phyloP scores from a whole-genome alignment of 805 yeast species.

The Saturnispora halmiae region DNA sequence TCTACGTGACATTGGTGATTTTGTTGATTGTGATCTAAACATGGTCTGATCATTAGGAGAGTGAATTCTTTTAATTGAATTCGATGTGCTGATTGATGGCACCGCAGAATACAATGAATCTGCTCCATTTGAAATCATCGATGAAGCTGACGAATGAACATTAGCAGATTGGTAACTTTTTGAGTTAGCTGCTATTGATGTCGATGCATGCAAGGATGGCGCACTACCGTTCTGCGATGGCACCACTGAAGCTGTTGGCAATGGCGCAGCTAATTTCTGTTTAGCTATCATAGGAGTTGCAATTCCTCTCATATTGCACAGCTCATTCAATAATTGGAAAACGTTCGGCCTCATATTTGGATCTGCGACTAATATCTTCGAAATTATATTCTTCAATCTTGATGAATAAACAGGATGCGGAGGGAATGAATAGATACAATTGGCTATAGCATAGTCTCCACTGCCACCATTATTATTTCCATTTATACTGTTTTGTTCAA shows the following conservation, averaged over 20 bases:
- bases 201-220: background rate
- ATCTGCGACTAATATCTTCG: constrained; percentile 51
- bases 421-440: constrained; percentile 46
- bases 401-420: constrained; percentile 50
- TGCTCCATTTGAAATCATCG: constrained; percentile 3
- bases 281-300: constrained; percentile 27
- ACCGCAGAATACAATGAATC: constrained; percentile 5
- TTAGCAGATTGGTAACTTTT: constrained; percentile 1
- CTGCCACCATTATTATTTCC: constrained; percentile 30
- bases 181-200: background rate
- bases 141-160: constrained; percentile 6
- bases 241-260: background rate
- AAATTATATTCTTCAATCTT: constrained; percentile 54
- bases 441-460: constrained; percentile 55
- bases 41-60: background rate
- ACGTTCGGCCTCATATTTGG: constrained; percentile 69
- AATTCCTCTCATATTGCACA: constrained; percentile 49
- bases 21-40: background rate
- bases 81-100: background rate
- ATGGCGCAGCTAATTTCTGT: background rate
- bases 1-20: background rate
- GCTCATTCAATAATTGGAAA: constrained; percentile 59
- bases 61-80: background rate
- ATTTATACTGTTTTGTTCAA: constrained; percentile 42
- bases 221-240: background rate